phyloP scores from a whole-genome alignment of 1,139 yeast genomes.

The Saccharomyces hybrid region DNA sequence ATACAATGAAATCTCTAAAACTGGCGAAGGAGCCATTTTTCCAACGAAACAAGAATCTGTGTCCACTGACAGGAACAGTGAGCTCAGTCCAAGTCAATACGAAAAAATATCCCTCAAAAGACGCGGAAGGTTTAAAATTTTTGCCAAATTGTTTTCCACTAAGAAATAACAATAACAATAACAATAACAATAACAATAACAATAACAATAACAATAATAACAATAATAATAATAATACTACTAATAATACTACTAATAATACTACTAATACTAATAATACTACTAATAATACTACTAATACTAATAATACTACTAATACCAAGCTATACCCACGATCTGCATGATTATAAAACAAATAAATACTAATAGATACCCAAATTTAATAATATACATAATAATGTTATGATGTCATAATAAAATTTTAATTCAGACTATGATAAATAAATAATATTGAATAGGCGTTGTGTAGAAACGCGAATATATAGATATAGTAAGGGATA shows the following conservation, averaged over 20 bases:
- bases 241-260: no score
- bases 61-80: background rate
- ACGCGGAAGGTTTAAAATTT: background rate
- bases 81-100: background rate
- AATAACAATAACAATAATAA: no score
- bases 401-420: background rate
- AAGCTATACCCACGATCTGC: background rate
- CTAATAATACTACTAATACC: background rate
- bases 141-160: background rate
- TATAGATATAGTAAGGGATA: background rate
- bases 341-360: background rate
- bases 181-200: no score
- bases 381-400: background rate
- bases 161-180: background rate
- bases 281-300: no score
- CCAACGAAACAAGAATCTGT: background rate
- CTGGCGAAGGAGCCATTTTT: background rate
- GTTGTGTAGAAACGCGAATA: background rate
- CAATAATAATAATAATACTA: no score
- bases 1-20: background rate
- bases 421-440: background rate
- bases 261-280: no score
- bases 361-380: background rate
- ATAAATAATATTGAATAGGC: background rate
- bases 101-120: background rate